These are phyloP conservation scores for Akanthomyces lecanii DNA, from an alignment of 2,329 filamentous ascomycete genomes.

Conservation along the genomic window DNA sequence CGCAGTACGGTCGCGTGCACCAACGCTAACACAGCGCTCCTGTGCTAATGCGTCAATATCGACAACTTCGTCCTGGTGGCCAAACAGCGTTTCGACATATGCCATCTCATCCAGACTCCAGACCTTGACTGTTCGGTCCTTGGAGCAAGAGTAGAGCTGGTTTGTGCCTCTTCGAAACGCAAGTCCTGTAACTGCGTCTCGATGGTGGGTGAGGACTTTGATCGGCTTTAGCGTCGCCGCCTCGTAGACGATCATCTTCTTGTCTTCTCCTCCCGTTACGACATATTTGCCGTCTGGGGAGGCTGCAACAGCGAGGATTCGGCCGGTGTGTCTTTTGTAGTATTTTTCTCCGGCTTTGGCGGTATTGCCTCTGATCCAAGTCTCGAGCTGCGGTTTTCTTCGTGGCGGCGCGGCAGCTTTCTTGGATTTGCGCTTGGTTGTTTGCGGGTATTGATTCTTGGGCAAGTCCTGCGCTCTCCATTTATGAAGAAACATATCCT, in stretches of 20 bases:
- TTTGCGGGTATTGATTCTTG: slow-evolving; percentile 55
- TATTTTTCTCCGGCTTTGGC: slow-evolving; percentile 57
- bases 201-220: slow-evolving; percentile 85
- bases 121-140: slow-evolving; percentile 90
- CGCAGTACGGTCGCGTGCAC: slow-evolving; percentile 85
- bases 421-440: slow-evolving; percentile 54
- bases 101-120: slow-evolving; percentile 91
- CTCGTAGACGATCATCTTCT: slow-evolving; percentile 83
- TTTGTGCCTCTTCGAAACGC: slow-evolving; percentile 85
- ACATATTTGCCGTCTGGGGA: slow-evolving; percentile 88
- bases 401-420: slow-evolving; percentile 55
- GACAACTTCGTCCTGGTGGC: slow-evolving; percentile 87
- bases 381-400: slow-evolving; percentile 59
- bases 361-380: slow-evolving; percentile 58
- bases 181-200: slow-evolving; percentile 79
- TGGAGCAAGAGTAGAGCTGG: slow-evolving; percentile 86
- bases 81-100: slow-evolving; percentile 93
- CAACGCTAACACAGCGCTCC: slow-evolving; percentile 87
- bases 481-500: slow-evolving; percentile 80
- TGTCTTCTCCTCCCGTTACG: slow-evolving; percentile 83
- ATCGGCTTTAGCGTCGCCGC: slow-evolving; percentile 72
- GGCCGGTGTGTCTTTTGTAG: slow-evolving; percentile 73
- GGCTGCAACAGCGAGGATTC: slow-evolving; percentile 79
- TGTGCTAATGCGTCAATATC: slow-evolving; percentile 78
- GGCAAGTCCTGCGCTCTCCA: slow-evolving; percentile 75